Evolutionary conservation across 179 eudicot species (phyloP).

Genomic region (Carnegiea gigantea): DNA sequence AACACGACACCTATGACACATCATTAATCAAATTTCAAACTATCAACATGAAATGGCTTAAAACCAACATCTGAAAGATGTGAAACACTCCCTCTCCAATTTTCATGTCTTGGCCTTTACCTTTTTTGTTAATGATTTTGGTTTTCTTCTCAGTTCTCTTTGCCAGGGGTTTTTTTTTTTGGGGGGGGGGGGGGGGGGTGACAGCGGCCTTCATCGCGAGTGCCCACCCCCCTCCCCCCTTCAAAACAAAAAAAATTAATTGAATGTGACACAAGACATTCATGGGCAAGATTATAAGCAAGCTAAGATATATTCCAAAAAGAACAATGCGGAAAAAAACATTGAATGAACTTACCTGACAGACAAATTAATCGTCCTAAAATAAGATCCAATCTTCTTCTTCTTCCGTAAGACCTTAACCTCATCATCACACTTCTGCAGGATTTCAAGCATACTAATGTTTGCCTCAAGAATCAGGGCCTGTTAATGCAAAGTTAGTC

Average conservation of each 20-base stretch:
- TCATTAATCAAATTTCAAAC: background rate
- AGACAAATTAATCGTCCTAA: slow-evolving; percentile 64
- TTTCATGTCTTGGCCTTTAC: background rate
- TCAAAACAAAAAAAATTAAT: no score
- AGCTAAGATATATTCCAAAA: background rate
- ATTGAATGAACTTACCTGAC: slow-evolving; percentile 47
- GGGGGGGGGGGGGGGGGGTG: background rate
- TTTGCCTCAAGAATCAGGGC: slow-evolving; percentile 46
- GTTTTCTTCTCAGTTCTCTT: background rate
- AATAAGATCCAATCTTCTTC: slow-evolving; percentile 61
- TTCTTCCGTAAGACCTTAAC: slow-evolving; percentile 53
- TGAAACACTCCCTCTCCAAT: background rate
- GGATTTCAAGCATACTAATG: slow-evolving; percentile 51
- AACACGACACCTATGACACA: background rate
- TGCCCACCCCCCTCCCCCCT: no score
- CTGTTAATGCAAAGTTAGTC: slow-evolving; percentile 32
- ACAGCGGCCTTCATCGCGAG: background rate
- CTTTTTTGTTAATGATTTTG: background rate
- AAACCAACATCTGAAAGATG: background rate
- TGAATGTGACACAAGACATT: no score
- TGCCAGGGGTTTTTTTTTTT: no score
- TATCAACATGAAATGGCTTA: background rate
- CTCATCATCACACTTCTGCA: slow-evolving; percentile 64
- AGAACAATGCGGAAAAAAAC: background rate
- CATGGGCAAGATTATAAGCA: no score